phyloP scores from a whole-genome alignment of 495 filamentous ascomycete species.

The Aspergillus wentii region DNA sequence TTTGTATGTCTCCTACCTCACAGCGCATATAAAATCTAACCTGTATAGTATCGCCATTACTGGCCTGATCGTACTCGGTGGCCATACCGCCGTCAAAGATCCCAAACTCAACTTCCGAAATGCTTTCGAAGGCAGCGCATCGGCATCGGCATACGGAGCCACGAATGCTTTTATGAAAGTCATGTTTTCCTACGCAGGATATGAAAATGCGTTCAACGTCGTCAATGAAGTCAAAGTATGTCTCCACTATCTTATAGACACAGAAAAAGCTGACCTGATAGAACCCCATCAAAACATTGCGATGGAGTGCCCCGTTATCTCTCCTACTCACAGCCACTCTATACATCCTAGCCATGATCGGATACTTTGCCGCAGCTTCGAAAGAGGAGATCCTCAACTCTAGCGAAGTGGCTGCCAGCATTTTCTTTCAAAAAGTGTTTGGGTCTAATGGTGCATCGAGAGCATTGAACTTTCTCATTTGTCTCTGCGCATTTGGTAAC shows the following conservation, averaged over 20 bases:
- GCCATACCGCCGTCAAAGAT: constrained; percentile 49
- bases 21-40: constrained; percentile 2
- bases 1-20: no score
- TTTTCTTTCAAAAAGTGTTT: constrained; percentile 60
- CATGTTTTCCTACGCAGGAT: constrained; percentile 60
- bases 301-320: constrained; percentile 45
- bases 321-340: constrained; percentile 47
- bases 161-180: constrained; percentile 59
- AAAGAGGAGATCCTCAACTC: constrained; percentile 48
- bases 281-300: constrained; percentile 55
- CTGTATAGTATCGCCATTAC: constrained; percentile 51
- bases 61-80: constrained; percentile 57
- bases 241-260: constrained; percentile 4
- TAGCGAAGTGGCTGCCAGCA: constrained; percentile 48
- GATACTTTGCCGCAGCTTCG: constrained; percentile 55
- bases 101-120: constrained; percentile 54
- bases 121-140: constrained; percentile 47
- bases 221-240: constrained; percentile 60
- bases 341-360: constrained; percentile 58
- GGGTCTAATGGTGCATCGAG: constrained; percentile 43
- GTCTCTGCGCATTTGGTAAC: constrained; percentile 60
- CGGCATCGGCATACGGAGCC: constrained; percentile 47
- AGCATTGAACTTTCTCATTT: constrained; percentile 57
- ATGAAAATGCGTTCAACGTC: constrained; percentile 58
- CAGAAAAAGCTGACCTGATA: constrained; percentile 6